Evolutionary conservation across 1,139 yeast genomes (phyloP).

Genomic region (Pichia sorboxylosa): DNA sequence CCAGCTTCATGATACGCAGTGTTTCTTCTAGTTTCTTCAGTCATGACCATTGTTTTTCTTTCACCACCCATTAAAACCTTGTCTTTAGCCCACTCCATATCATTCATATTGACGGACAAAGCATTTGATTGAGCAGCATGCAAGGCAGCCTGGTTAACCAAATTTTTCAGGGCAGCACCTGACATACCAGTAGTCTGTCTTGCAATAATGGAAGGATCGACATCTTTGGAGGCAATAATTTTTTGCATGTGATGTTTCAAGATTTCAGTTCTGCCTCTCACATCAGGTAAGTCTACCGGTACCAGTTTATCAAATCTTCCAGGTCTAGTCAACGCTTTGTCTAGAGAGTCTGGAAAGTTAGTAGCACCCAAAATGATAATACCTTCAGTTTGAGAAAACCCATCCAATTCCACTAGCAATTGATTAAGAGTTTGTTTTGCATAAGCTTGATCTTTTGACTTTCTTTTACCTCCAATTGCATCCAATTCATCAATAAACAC

Average conservation of each 20-base stretch:
- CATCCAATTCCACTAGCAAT: conserved; percentile 89
- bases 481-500: conserved; percentile 94
- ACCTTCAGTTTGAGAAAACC: conserved; percentile 86
- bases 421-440: conserved; percentile 96
- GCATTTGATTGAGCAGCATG: conserved; percentile 92
- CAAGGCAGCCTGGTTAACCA: conserved; percentile 96
- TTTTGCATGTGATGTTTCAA: conserved; percentile 86
- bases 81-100: conserved; percentile 98
- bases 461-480: conserved; percentile 96
- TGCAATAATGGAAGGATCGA: conserved; percentile 81
- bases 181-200: conserved; percentile 96
- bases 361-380: conserved; percentile 97
- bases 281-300: conserved; percentile 92
- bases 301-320: conserved; percentile 97
- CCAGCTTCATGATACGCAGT: conserved; percentile 99
- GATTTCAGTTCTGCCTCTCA: conserved; percentile 90
- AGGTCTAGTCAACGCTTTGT: conserved; percentile 94
- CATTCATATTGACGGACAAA: conserved; percentile 77
- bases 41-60: conserved; percentile 90
- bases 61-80: conserved; percentile 97
- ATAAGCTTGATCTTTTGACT: conserved; percentile 94
- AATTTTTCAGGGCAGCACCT: conserved; percentile 92
- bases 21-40: conserved; percentile 85
- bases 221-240: conserved; percentile 73
- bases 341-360: conserved; percentile 92